Evolutionary conservation across 2,329 filamentous ascomycete genomes (phyloP).

Genomic region (Colletotrichum destructivum): DNA sequence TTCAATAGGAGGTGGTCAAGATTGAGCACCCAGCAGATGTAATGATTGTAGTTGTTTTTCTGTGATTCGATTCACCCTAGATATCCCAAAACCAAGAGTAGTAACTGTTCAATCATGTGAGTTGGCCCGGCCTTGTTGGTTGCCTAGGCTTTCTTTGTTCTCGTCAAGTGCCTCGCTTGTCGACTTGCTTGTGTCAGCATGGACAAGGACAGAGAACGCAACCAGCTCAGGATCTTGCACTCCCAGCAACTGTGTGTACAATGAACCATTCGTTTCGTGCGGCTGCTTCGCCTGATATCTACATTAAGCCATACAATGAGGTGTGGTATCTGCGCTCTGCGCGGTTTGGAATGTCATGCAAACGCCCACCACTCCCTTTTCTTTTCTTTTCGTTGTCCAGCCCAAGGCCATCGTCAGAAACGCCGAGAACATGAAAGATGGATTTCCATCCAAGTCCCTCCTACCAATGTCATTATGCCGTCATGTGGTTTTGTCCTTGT

Average conservation of each 20-base stretch:
- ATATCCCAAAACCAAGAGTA: neutral
- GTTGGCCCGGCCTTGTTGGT: too few species aligned
- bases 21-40: slow-evolving; percentile 2
- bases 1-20: slow-evolving; percentile 37
- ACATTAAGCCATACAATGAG: slow-evolving; percentile 40
- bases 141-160: too few species aligned
- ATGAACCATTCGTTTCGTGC: slow-evolving; percentile 17
- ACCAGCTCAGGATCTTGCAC: too few species aligned
- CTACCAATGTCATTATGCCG: slow-evolving; percentile 33
- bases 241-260: neutral
- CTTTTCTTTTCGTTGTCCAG: slow-evolving; percentile 16
- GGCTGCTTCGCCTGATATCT: slow-evolving; percentile 29
- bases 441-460: slow-evolving; percentile 27
- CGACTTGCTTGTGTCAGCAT: too few species aligned
- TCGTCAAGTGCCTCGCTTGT: too few species aligned
- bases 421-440: slow-evolving; percentile 31
- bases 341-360: slow-evolving; percentile 9
- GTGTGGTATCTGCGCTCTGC: slow-evolving; percentile 40
- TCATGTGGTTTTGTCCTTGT: slow-evolving; percentile 25
- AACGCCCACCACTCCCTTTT: slow-evolving; percentile 36
- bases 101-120: neutral
- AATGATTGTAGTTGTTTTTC: neutral
- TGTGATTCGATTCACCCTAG: neutral
- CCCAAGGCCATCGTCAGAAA: slow-evolving; percentile 28
- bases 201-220: too few species aligned